A percentile compares a stretch with the other conserved stretches of the same genome.
These are phyloP conservation scores for Collybia sordida DNA, from an alignment of 768 basidiomycete genomes.

Conservation along the genomic window DNA sequence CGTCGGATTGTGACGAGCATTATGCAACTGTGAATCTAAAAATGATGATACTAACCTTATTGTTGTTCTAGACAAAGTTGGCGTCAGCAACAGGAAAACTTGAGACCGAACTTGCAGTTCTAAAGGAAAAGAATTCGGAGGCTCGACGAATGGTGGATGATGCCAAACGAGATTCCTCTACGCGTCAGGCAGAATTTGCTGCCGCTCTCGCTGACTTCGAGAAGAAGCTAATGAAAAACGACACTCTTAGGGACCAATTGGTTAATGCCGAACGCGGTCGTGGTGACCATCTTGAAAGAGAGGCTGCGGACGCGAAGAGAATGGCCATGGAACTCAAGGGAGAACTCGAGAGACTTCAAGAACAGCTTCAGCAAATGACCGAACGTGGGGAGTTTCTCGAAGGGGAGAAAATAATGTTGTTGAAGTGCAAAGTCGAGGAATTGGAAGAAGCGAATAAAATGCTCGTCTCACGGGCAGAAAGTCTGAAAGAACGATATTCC, in stretches of 20 bases:
- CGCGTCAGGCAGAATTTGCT: constrained; percentile 14
- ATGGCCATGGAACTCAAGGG: constrained; percentile 10
- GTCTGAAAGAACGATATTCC: constrained; percentile 40
- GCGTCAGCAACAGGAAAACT: constrained; percentile 32
- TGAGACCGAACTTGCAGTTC: constrained; percentile 35
- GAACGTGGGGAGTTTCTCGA: constrained; percentile 3
- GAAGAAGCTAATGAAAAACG: constrained; percentile 26
- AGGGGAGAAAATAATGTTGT: constrained; percentile 9
- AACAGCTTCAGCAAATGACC: constrained; percentile 8
- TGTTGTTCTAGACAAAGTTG: constrained; percentile 15
- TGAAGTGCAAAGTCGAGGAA: constrained; percentile 14
- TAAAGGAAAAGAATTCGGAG: constrained; percentile 37
- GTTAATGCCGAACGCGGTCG: constrained; percentile 25
- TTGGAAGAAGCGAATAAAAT: constrained; percentile 22
- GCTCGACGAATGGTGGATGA: constrained; percentile 23
- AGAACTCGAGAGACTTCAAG: constrained; percentile 8
- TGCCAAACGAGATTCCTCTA: constrained; percentile 25
- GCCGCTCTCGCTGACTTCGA: constrained; percentile 16
- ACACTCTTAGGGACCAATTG: constrained; percentile 24
- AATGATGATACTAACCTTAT: neutral
- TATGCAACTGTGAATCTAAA: no score
- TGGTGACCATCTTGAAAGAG: constrained; percentile 24
- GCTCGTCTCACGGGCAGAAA: constrained; percentile 22
- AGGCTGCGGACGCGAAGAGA: constrained; percentile 16
- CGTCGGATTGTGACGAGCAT: no score